Conservation (phyloP, 2,329 filamentous ascomycete genomes). For the Hymenoscyphus scutula region DNA sequence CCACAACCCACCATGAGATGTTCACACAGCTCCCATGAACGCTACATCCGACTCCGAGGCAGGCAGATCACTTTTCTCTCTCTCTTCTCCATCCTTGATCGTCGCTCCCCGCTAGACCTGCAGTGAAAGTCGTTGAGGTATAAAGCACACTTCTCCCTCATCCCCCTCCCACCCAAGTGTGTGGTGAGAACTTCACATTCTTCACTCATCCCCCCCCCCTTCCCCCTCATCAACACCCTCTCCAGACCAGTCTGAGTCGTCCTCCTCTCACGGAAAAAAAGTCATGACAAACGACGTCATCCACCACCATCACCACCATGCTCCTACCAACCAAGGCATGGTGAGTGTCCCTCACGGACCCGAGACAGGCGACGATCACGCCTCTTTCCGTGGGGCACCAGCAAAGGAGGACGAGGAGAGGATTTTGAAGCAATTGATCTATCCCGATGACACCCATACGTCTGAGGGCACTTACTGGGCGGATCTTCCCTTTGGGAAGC, state of each 20-base stretch:
- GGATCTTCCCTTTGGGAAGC: constrained; percentile 70
- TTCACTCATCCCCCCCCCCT: too few species aligned
- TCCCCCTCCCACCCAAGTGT: not conserved
- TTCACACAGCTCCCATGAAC: constrained; percentile 1
- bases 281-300: constrained; percentile 27
- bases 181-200: not conserved
- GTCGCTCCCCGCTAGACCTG: constrained; percentile 1
- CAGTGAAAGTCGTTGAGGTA: not conserved
- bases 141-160: not conserved
- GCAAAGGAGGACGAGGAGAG: constrained; percentile 45
- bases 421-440: constrained; percentile 76
- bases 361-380: constrained; percentile 35
- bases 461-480: constrained; percentile 88
- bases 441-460: constrained; percentile 86
- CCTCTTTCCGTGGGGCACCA: constrained; percentile 17
- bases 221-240: too few species aligned
- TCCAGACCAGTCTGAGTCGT: too few species aligned
- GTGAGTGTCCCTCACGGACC: constrained; percentile 34
- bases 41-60: constrained; percentile 1
- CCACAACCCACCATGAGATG: too few species aligned
- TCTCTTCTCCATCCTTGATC: not conserved
- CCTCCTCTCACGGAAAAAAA: too few species aligned
- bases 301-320: constrained; percentile 29
- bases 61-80: too few species aligned
- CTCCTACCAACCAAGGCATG: constrained; percentile 30